A percentile compares a stretch with the other conserved stretches of the same genome.
Evolutionary conservation across 495 filamentous ascomycete species (phyloP).

Genomic region (Annulohypoxylon maeteangense): DNA sequence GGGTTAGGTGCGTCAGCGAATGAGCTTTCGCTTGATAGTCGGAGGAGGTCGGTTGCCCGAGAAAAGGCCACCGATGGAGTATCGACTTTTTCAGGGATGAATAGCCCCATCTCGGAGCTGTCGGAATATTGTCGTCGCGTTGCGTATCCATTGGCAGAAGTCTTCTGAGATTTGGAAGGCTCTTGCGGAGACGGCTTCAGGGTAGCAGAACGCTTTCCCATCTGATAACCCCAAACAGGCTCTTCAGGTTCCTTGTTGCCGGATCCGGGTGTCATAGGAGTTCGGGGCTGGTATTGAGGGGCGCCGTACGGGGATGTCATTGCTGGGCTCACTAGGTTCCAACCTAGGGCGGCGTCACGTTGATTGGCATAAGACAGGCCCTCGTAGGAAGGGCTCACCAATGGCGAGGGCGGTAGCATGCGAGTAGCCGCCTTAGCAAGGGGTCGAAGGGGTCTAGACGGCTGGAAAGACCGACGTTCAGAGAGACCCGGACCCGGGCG

Average conservation of each 20-base stretch:
- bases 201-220: not conserved
- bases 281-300: too few relatives aligned
- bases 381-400: not conserved
- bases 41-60: not conserved
- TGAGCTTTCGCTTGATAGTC: not conserved
- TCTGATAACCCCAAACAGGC: not conserved
- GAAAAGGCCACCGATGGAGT: not conserved
- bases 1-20: too few relatives aligned
- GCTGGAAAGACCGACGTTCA: not conserved
- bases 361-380: not conserved
- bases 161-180: not conserved
- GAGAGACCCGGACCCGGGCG: not conserved
- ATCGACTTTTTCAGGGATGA: not conserved
- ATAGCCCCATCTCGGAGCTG: not conserved
- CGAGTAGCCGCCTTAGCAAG: not conserved
- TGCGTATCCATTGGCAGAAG: not conserved
- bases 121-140: not conserved
- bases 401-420: not conserved
- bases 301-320: too few relatives aligned
- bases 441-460: not conserved
- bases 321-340: not conserved
- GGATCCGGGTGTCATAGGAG: not conserved
- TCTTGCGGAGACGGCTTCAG: not conserved
- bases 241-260: too few relatives aligned
- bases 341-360: not conserved